Conservation (phyloP, 1,284 basidiomycete genomes). For the Cutaneotrichosporon dermatis region DNA sequence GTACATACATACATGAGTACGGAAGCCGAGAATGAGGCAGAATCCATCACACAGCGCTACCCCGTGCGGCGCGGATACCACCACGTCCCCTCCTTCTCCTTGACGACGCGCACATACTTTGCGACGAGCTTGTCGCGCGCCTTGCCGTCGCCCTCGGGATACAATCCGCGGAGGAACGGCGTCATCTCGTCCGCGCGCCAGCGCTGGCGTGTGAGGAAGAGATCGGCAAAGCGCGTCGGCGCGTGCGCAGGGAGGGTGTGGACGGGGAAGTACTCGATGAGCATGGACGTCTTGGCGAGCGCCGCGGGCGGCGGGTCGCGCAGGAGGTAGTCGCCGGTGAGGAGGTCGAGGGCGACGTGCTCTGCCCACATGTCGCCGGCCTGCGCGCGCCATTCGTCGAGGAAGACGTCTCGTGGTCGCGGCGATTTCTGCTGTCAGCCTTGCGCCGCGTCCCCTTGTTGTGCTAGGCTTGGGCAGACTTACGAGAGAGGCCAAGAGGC, state of each 20-base stretch:
- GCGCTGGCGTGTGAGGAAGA: conserved; percentile 69
- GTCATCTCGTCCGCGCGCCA: conserved; percentile 76
- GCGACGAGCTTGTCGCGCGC: conserved; percentile 78
- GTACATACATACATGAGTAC: not conserved
- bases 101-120: conserved; percentile 74
- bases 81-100: conserved; percentile 57
- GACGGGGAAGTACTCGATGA: conserved; percentile 66
- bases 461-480: conserved; percentile 31
- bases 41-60: conserved; percentile 3
- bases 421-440: conserved; percentile 49
- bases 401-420: conserved; percentile 53
- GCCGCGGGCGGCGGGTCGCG: conserved; percentile 22
- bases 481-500: conserved; percentile 56
- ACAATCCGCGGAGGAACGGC: conserved; percentile 74
- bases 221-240: conserved; percentile 69
- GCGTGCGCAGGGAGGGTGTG: conserved; percentile 67
- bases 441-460: conserved; percentile 51
- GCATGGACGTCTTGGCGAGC: conserved; percentile 23
- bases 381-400: conserved; percentile 62
- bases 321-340: conserved; percentile 67
- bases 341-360: conserved; percentile 54
- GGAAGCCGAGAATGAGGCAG: too few relatives aligned
- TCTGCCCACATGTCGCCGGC: conserved; percentile 70
- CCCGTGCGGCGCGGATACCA: conserved; percentile 45
- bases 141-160: conserved; percentile 64